Evolutionary conservation across 768 basidiomycete genomes (phyloP), one percentile per base, ranked within the genome.

Genomic region (Suillus tomentosus): DNA sequence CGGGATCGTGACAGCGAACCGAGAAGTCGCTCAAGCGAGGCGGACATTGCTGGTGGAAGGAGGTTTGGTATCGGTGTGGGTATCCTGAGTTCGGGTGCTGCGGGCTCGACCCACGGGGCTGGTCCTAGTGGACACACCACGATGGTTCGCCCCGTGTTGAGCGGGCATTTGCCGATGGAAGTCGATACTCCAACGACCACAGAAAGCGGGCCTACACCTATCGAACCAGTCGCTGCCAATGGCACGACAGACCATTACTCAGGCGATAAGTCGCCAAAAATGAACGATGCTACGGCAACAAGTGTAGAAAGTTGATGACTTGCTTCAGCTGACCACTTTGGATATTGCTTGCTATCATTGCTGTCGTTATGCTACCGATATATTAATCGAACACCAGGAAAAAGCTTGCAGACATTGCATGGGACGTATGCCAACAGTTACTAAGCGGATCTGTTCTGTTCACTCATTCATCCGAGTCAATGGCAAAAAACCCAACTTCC

Each of bases 91-190:
- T 84, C 89, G 47, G 85, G 86, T 19, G 77, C 75, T 60, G 69
- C 83, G 3, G 75, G 82, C 40, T 80, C 82, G 27, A 86, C 88
- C 0, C 88, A 89, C 66, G 89, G 90, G 17, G 89, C 88, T 34
- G 91, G 91, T 5, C 91, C 91, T 5, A 92, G 91, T 74, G 89
- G 84, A 2, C 84, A 90, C 67, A 84, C 81, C 14, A 87, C 84
- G 0, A 57, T 77, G 60, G 67, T 78, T 42, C 74, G 77, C 45
- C 77, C 65, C 66, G 71, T 64, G 27, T 71, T 64, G 54, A 69
- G 67, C 60, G 69, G 65, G 24, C 72, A 69, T 50, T 68, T 70
- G n/a, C 40, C 65, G 19, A 76, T 79, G 79, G 79, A 78, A 9
- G 67, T 76, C 6, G 76, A 72, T 27, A 59, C 64, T 22, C 68